Percentiles rank a stretch among this genome's conserved stretches.
phyloP scores from a whole-genome alignment of 2,329 filamentous ascomycete species.

The Botryotinia convoluta region DNA sequence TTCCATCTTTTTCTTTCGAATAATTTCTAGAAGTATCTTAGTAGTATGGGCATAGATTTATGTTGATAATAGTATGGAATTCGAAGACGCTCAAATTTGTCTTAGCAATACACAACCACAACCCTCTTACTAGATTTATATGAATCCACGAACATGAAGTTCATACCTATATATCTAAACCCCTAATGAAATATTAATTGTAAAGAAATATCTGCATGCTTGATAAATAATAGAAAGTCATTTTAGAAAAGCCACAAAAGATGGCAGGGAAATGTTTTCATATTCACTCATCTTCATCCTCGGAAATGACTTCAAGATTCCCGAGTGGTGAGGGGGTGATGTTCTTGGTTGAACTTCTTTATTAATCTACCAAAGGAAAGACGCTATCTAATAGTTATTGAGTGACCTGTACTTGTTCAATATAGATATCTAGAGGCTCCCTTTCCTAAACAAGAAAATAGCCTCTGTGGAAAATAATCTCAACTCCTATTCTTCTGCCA shows the following conservation, averaged over 20 bases:
- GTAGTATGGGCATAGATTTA: not conserved
- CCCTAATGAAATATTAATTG: too few relatives aligned
- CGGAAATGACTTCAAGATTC: not conserved
- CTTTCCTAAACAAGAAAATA: not conserved
- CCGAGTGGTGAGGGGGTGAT: not conserved
- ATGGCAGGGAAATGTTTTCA: not conserved
- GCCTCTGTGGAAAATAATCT: not conserved
- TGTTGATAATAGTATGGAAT: not conserved
- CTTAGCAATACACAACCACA: not conserved
- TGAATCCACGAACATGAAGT: not conserved
- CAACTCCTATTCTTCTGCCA: not conserved
- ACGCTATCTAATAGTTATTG: not conserved
- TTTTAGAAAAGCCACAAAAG: not conserved
- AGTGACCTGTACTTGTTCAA: not conserved
- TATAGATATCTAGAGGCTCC: not conserved
- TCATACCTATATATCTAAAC: too few relatives aligned
- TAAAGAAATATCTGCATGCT: too few relatives aligned
- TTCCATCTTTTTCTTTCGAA: not conserved
- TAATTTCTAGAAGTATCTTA: not conserved
- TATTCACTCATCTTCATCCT: not conserved
- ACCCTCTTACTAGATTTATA: not conserved
- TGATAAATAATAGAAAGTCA: not conserved
- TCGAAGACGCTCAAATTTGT: not conserved
- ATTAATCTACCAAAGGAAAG: not conserved
- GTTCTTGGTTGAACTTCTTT: not conserved